These are phyloP conservation scores for Aspergillus coremiiformis DNA, from an alignment of 495 filamentous ascomycete genomes.

Conservation along the genomic window DNA sequence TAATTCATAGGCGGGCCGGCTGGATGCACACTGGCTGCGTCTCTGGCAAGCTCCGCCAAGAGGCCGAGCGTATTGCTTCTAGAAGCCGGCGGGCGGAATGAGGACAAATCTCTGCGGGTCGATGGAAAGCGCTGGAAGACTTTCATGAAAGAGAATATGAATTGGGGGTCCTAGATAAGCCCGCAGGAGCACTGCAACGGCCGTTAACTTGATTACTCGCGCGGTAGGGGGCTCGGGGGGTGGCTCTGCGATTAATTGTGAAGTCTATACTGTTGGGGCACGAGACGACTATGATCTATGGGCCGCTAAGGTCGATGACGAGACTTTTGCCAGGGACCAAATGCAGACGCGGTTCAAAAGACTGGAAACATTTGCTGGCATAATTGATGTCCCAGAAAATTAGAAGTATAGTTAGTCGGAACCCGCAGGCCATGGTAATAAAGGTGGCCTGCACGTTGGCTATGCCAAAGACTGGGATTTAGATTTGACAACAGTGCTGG, in stretches of 20 bases:
- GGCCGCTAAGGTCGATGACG: conserved; percentile 32
- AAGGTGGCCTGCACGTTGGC: conserved; percentile 40
- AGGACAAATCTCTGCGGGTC: conserved; percentile 37
- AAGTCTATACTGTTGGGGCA: conserved; percentile 48
- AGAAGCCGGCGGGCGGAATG: conserved; percentile 48
- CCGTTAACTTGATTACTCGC: conserved; percentile 49
- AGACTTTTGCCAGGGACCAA: conserved; percentile 43
- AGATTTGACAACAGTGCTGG: conserved; percentile 38
- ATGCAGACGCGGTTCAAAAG: conserved; percentile 43
- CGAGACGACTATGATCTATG: conserved; percentile 55
- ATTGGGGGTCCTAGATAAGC: conserved; percentile 54
- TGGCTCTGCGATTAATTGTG: conserved; percentile 56
- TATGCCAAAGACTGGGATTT: conserved; percentile 43
- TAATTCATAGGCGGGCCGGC: conserved; percentile 45
- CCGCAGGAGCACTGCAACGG: conserved; percentile 45
- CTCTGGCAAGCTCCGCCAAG: conserved; percentile 36
- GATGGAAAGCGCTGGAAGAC: conserved; percentile 48
- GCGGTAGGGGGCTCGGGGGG: conserved; percentile 56
- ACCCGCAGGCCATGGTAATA: conserved; percentile 40
- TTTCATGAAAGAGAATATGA: conserved; percentile 38
- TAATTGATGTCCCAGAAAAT: conserved; percentile 26
- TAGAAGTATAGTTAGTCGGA: conserved; percentile 29
- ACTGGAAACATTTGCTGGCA: conserved; percentile 47
- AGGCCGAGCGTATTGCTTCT: conserved; percentile 48
- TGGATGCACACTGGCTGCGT: conserved; percentile 42